These are phyloP conservation scores for Angomonas ambiguus DNA, from an alignment of 208 protist species.

Conservation along the genomic window DNA sequence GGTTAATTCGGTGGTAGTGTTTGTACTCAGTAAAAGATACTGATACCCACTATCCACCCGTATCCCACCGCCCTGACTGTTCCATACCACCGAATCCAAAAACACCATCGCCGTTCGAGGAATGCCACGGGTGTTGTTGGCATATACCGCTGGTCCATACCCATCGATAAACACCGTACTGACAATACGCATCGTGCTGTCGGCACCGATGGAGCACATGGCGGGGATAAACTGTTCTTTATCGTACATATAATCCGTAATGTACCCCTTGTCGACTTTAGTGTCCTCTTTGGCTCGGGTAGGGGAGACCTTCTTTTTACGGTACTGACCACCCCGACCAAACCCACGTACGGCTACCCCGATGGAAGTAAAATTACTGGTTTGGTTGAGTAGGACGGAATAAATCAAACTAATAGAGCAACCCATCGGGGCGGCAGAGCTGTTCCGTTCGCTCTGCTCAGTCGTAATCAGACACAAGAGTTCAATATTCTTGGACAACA, in stretches of 20 bases:
- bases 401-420: conserved; percentile 1
- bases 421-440: not conserved
- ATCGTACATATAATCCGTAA: not conserved
- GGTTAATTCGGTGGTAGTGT: not conserved
- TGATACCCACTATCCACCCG: conserved; percentile 23
- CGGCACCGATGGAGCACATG: not conserved
- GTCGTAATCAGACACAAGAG: conserved; percentile 25
- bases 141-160: conserved; percentile 32
- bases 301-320: not conserved
- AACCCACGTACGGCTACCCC: conserved; percentile 24
- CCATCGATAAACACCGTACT: conserved; percentile 22
- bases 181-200: conserved; percentile 10
- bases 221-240: not conserved
- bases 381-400: conserved; percentile 12
- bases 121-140: conserved; percentile 7
- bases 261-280: not conserved
- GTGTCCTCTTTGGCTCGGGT: not conserved
- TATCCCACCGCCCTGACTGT: conserved; percentile 31
- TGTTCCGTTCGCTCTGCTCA: not conserved
- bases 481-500: conserved; percentile 32
- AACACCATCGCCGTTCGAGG: conserved; percentile 19
- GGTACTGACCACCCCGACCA: conserved; percentile 21
- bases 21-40: not conserved
- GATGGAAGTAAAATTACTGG: conserved; percentile 20
- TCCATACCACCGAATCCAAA: conserved; percentile 28